Conservation (phyloP, 1,139 yeast genomes). For the Kodamaea plutei region DNA sequence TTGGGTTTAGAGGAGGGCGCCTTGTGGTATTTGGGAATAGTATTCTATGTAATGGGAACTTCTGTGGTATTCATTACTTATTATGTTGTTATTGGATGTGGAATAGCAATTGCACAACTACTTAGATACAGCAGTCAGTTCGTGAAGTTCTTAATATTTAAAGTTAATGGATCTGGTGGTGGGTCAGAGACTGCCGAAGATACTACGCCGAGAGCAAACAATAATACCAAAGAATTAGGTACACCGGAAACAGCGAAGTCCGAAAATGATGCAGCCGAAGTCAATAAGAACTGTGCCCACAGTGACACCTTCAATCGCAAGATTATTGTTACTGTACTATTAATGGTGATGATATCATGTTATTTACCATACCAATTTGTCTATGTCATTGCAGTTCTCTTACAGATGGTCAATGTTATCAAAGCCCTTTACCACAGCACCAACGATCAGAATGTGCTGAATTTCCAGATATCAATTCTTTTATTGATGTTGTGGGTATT, state of each 20-base stretch:
- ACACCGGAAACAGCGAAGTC: not conserved
- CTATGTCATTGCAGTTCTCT: conserved; percentile 52
- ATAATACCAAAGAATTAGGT: not conserved
- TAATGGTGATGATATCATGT: conserved; percentile 44
- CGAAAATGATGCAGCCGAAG: too few species aligned
- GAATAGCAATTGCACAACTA: conserved; percentile 8
- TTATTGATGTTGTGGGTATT: conserved; percentile 63
- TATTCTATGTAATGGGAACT: conserved; percentile 49
- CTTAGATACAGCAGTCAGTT: conserved; percentile 1
- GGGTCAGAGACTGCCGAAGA: not conserved
- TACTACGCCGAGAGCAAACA: not conserved
- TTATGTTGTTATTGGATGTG: conserved; percentile 10
- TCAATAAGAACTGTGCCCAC: not conserved
- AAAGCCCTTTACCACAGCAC: conserved; percentile 14
- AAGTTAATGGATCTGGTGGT: too few species aligned
- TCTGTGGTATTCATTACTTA: conserved; percentile 16
- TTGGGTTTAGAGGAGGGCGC: conserved; percentile 63
- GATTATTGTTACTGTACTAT: conserved; percentile 27
- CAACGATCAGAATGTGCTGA: conserved; percentile 23
- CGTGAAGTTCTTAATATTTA: conserved; percentile 1
- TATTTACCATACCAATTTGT: conserved; percentile 81
- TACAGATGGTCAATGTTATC: conserved; percentile 49
- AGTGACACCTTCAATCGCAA: conserved; percentile 3
- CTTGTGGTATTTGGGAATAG: conserved; percentile 55
- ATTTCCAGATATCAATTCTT: conserved; percentile 53